Percentiles rank a stretch among this genome's conserved stretches.
These are phyloP conservation scores for Hippophae tibetana DNA, from an alignment of 306 rosid genomes.

Conservation along the genomic window DNA sequence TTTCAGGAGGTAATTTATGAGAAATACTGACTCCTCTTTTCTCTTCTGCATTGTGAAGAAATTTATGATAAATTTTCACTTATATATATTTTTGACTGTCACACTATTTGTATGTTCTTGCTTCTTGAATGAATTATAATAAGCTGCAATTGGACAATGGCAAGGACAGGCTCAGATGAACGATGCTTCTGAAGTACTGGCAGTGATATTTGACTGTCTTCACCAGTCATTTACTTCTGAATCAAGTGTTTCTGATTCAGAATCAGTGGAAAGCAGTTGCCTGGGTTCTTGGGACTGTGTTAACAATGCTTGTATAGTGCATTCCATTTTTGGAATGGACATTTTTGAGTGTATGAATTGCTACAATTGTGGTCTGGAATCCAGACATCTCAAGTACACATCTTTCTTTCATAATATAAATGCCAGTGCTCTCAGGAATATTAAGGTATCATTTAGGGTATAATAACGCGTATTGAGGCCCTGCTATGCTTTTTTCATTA, in stretches of 20 bases:
- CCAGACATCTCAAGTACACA: constrained; percentile 84
- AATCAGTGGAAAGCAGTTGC: constrained; percentile 57
- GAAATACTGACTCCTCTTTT: constrained; percentile 4
- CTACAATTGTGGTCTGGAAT: constrained; percentile 63
- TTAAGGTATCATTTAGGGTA: constrained; percentile 49
- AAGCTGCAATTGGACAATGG: constrained; percentile 23
- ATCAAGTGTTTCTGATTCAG: constrained; percentile 49
- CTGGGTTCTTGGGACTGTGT: constrained; percentile 81
- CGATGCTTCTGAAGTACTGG: constrained; percentile 96
- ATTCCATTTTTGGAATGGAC: constrained; percentile 84
- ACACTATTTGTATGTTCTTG: background rate
- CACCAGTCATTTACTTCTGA: constrained; percentile 62
- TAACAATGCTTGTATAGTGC: constrained; percentile 69
- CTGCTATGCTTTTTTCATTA: constrained; percentile 12
- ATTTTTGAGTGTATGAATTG: constrained; percentile 89
- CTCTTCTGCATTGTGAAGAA: background rate
- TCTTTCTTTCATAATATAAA: constrained; percentile 92
- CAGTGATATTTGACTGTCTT: constrained; percentile 80
- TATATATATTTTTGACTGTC: too few relatives aligned
- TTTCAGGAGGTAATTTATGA: constrained; percentile 74
- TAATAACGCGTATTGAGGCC: background rate
- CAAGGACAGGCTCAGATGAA: constrained; percentile 89
- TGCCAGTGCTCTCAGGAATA: constrained; percentile 84
- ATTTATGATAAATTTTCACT: too few relatives aligned
- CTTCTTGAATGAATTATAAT: constrained; percentile 14